Evolutionary conservation across 306 rosid species (phyloP).

Genomic region (Sindora glabra): DNA sequence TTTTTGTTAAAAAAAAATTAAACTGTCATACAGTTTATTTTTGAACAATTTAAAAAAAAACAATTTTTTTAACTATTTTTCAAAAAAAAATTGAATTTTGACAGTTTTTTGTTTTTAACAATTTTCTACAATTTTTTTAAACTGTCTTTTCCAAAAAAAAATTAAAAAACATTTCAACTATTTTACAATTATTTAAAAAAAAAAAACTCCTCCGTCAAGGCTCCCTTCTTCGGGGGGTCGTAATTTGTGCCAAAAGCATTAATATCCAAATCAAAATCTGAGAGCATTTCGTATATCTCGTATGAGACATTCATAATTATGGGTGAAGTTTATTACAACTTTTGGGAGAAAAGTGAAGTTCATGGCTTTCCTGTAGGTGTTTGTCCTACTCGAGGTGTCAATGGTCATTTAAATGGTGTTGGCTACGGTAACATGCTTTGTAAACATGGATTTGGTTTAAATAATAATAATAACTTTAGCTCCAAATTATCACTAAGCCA

Average conservation of each 20-base stretch:
- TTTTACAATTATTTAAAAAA: too few species aligned
- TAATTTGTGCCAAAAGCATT: conserved; percentile 25
- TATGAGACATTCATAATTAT: conserved; percentile 29
- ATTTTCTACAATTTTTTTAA: too few species aligned
- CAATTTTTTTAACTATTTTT: too few species aligned
- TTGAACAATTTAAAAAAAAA: too few species aligned
- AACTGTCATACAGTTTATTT: too few species aligned
- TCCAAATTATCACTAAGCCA: too few species aligned
- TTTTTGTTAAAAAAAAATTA: too few species aligned
- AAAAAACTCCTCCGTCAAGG: conserved; percentile 30
- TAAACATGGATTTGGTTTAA: conserved; percentile 56
- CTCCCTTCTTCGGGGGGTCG: conserved; percentile 27
- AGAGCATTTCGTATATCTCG: conserved; percentile 46
- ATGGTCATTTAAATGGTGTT: conserved; percentile 76
- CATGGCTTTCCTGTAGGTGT: conserved; percentile 68
- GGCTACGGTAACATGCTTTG: conserved; percentile 76
- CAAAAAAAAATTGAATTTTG: too few species aligned
- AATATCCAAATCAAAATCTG: conserved; percentile 41
- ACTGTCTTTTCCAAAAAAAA: too few species aligned
- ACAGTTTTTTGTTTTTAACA: too few species aligned
- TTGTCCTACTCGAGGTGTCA: conserved; percentile 68
- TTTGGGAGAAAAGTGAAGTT: conserved; percentile 53
- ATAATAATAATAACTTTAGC: too few species aligned
- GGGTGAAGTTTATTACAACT: conserved; percentile 41
- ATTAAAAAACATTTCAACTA: too few species aligned